Base-by-base conservation (phyloP, 306 rosid species). In the Cicer chorassanicum region DNA sequence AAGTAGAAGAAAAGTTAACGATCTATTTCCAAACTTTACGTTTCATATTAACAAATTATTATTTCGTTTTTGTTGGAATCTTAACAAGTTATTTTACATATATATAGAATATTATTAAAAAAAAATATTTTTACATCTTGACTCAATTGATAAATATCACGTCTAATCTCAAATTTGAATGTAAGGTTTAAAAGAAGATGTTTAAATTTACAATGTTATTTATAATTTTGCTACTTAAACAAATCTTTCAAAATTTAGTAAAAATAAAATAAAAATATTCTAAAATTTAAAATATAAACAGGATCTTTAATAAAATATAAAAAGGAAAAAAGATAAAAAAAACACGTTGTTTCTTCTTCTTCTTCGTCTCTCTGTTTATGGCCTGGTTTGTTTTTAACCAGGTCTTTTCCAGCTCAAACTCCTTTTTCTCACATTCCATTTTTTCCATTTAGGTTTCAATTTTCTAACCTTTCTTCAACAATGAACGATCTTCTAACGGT, bases 401-500 rank as follows among this genome's bases (percentile, higher is more conserved):
- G 90, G 87, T 80, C 88, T 24, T 53, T n/a, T 9, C 64, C 84
- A 72, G 74, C 84, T 75, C 63, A 63, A 15, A 14, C 5, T 69
- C 13, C 21, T 8, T 19, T 43, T 69, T 66, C 19, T 69, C 62
- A 66, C 65, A 40, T 76, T 73, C 53, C 9, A 41, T 50, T 55
- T 64, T 67, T 56, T 55, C 9, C 4, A 5, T 10, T 29, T 29
- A 29, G 34, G 34, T 29, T 54, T 24, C 40, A 57, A 77, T 77
- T 51, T 43, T 73, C 64, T 67, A 56, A 57, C 64, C 70, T 82
- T 80, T 57, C 68, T 71, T 78, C 80, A 54, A 89, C 85, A 65
- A 93, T 93, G 98, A 93, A 93, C 86, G 98, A 93, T 82, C 98
- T 93, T 78, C 86, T 90, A 34, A 55, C 89, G 93, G 95, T 93